A percentile compares a stretch with the other conserved stretches of the same genome.
Conservation (phyloP, 139 green algal genomes). For the Tetratostichococcus sp. region DNA sequence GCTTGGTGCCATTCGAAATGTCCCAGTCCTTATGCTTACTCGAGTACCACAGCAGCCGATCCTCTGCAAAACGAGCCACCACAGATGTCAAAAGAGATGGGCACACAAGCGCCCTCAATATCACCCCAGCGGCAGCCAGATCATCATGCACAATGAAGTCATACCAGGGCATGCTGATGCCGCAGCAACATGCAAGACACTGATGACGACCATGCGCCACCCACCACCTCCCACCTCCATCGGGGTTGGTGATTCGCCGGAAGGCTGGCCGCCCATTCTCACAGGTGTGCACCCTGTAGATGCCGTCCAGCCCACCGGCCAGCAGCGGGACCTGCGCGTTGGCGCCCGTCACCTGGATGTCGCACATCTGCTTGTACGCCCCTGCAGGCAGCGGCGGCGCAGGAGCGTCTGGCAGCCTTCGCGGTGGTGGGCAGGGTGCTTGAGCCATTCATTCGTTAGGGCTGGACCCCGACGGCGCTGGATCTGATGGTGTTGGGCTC, state of each 20-base stretch:
- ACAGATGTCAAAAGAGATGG: too few species aligned
- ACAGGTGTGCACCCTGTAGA: slow-evolving; percentile 9
- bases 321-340: slow-evolving; percentile 5
- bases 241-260: not conserved
- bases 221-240: too few species aligned
- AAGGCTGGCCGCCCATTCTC: slow-evolving; percentile 14
- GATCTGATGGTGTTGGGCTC: too few species aligned
- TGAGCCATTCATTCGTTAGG: too few species aligned
- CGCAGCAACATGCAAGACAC: not conserved
- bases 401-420: not conserved
- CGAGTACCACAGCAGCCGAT: slow-evolving; percentile 13
- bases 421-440: too few species aligned
- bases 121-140: too few species aligned
- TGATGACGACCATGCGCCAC: too few species aligned
- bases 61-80: slow-evolving; percentile 9
- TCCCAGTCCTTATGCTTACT: slow-evolving; percentile 11
- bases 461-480: too few species aligned
- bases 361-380: not conserved
- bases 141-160: too few species aligned
- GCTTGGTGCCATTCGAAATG: slow-evolving; percentile 2
- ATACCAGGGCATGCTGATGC: not conserved
- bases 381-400: not conserved
- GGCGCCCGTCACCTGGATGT: slow-evolving; percentile 6
- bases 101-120: too few species aligned
- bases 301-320: slow-evolving; percentile 8